A percentile compares a stretch with the other conserved stretches of the same genome.
These are phyloP conservation scores for Paecilomyces formosus DNA, from an alignment of 2,329 filamentous ascomycete genomes.

Conservation along the genomic window DNA sequence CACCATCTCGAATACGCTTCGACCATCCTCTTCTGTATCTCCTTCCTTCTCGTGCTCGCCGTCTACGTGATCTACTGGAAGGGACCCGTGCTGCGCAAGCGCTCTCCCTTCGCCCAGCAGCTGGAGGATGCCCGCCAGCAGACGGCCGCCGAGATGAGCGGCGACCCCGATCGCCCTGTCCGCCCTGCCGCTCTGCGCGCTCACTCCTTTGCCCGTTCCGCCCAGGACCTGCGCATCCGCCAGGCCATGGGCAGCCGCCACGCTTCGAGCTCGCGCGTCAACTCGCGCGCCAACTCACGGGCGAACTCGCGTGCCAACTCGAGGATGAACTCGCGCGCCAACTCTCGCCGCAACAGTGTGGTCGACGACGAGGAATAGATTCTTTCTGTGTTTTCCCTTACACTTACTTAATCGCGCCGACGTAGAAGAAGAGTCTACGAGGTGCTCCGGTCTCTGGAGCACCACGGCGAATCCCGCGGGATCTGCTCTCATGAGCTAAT, in stretches of 20 bases:
- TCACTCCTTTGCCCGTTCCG: conserved; percentile 31
- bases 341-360: conserved; percentile 22
- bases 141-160: conserved; percentile 20
- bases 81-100: conserved; percentile 52
- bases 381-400: not conserved
- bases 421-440: not conserved
- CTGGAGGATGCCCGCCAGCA: conserved; percentile 42
- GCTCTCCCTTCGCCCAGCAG: conserved; percentile 59
- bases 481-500: not conserved
- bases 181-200: conserved; percentile 23
- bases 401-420: not conserved
- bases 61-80: conserved; percentile 63
- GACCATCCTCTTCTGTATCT: conserved; percentile 58
- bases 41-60: conserved; percentile 53
- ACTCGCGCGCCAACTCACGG: conserved; percentile 23
- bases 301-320: conserved; percentile 23
- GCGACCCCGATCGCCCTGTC: conserved; percentile 12
- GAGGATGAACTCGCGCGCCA: conserved; percentile 16
- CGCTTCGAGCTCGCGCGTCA: conserved; percentile 18
- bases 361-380: not conserved
- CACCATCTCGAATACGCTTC: conserved; percentile 53
- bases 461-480: not conserved
- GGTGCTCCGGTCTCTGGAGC: no score
- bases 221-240: conserved; percentile 31
- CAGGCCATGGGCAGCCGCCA: conserved; percentile 26